These are phyloP conservation scores for Cadophora gregata DNA, from an alignment of 2,329 filamentous ascomycete genomes.

Conservation along the genomic window DNA sequence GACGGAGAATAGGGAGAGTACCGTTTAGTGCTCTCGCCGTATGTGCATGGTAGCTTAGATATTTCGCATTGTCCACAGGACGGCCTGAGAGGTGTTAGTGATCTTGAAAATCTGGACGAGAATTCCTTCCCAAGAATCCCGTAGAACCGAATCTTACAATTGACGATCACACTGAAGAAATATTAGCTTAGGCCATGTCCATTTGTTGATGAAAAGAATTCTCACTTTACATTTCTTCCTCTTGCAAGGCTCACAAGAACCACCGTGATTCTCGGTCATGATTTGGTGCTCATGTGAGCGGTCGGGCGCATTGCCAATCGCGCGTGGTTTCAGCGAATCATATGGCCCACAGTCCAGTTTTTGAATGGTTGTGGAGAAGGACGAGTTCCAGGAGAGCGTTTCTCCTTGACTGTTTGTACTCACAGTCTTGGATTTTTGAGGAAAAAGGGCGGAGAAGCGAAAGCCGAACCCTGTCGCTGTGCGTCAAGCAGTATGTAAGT, in stretches of 20 bases:
- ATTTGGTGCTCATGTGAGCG: neutral
- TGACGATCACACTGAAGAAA: constrained; percentile 19
- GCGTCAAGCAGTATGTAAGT: neutral
- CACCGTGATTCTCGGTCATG: constrained; percentile 16
- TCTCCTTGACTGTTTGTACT: neutral
- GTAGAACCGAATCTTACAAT: constrained; percentile 8
- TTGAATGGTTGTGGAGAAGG: neutral
- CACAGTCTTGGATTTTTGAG: neutral
- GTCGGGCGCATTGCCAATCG: too few species aligned
- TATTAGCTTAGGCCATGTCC: neutral
- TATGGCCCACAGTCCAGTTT: neutral
- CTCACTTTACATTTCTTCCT: constrained; percentile 26
- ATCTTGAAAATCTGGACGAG: neutral
- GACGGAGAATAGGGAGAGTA: neutral
- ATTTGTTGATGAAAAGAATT: neutral
- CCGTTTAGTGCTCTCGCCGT: constrained; percentile 18
- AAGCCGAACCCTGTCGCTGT: neutral
- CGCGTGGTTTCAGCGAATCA: neutral
- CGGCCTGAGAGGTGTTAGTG: constrained; percentile 9
- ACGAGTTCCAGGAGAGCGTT: neutral
- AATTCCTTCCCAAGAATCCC: too few species aligned
- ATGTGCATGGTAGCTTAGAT: constrained; percentile 2
- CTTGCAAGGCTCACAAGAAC: constrained; percentile 23
- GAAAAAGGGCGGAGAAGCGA: neutral
- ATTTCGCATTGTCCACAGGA: constrained; percentile 16